Base-by-base conservation (phyloP, 2,329 filamentous ascomycete species). In the Akanthomyces dipterigenus region DNA sequence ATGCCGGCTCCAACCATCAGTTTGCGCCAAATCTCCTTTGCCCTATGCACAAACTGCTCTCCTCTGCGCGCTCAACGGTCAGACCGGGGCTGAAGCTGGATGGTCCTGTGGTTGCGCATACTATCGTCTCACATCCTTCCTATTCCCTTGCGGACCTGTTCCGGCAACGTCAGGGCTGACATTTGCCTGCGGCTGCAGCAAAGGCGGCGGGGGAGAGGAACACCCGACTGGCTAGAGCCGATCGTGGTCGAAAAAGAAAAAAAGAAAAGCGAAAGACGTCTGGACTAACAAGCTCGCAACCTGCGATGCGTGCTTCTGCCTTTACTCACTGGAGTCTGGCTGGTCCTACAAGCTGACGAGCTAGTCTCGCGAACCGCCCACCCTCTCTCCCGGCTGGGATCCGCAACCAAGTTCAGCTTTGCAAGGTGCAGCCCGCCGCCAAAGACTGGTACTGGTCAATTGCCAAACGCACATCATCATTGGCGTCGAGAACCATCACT, bases 371-470 rank as follows among this genome's bases (percentile, higher is more conserved):
- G 31, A 51, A 51, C 43, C 45, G 26, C 51, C 36, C 51, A 26
- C 42, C 54, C 55, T 9, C 34, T n/a, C 31, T 26, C 49, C 43
- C 55, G 3, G 43, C 55, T 46, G 34, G 57, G 40, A 51, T 54
- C 57, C 57, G 57, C 57, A 60, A 40, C 14, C 40, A 60, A 46
- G 38, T 54, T 60, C 57, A 60, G 57, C 57, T 60, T 9, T 60
- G 40, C 49, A 54, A 46, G 57, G 57, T 51, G 56, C 24, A 34
- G n/a, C 38, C 48, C 16, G 48, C 38, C 36, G 38, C 16, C 24
- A 49, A 50, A 54, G 8, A 34, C 31, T 34, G 31, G 31, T 36
- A 22, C 57, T 45, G 31, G 40, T 20, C 2, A 45, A 45, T 57
- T 34, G 22, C 8, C 45, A 45, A 40, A 54, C 40, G 57, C 48